These are phyloP conservation scores for Besnoitia besnoiti DNA, from an alignment of 169 alveolate genomes.

Conservation along the genomic window DNA sequence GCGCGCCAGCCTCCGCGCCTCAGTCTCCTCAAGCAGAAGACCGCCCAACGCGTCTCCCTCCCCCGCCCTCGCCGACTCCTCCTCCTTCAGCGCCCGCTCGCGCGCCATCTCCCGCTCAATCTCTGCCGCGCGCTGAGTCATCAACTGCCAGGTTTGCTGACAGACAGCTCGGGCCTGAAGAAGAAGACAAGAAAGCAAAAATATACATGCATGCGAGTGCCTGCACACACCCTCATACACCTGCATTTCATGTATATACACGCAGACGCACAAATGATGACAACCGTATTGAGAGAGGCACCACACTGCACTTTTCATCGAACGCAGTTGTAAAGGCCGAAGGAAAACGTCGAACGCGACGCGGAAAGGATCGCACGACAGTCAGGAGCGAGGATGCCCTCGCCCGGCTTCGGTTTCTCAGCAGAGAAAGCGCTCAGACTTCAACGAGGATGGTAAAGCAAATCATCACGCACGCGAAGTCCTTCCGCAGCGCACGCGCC, in stretches of 20 bases:
- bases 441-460: conserved; percentile 29
- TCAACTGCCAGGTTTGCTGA: conserved; percentile 40
- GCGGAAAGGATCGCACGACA: background rate
- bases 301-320: too few species aligned
- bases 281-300: too few species aligned
- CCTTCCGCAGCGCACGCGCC: too few species aligned
- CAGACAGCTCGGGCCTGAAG: conserved; percentile 63
- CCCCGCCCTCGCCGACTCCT: background rate
- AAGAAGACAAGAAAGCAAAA: background rate
- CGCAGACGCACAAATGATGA: background rate
- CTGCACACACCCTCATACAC: too few species aligned
- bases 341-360: background rate
- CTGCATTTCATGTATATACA: too few species aligned
- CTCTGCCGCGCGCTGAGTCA: conserved; percentile 49
- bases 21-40: conserved; percentile 24
- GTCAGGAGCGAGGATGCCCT: background rate
- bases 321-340: too few species aligned
- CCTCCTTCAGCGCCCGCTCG: conserved; percentile 46
- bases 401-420: conserved; percentile 21
- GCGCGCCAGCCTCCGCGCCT: conserved; percentile 4
- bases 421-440: background rate
- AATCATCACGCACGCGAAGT: background rate
- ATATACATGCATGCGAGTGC: too few species aligned
- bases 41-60: background rate
- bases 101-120: conserved; percentile 41